Conservation (phyloP, 2,329 filamentous ascomycete species). For the Myriosclerotinia curreyana region DNA sequence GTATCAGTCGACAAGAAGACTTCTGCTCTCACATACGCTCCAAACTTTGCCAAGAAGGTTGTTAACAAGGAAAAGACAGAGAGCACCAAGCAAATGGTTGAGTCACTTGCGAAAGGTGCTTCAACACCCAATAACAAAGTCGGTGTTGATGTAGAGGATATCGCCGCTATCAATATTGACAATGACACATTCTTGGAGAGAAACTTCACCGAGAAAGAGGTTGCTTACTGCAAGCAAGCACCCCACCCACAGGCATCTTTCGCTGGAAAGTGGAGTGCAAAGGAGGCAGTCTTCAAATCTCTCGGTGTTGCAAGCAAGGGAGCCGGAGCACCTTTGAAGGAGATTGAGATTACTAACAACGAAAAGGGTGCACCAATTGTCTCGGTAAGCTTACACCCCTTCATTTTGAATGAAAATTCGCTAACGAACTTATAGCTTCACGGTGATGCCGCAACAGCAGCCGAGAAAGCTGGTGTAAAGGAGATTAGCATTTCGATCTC, state of each 20-base stretch:
- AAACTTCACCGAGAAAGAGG: conserved; percentile 86
- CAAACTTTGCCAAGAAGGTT: conserved; percentile 59
- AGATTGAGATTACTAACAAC: conserved; percentile 87
- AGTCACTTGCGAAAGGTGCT: conserved; percentile 66
- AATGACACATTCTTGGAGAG: conserved; percentile 93
- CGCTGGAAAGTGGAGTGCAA: conserved; percentile 92
- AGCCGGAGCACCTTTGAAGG: conserved; percentile 83
- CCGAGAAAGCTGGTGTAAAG: conserved; percentile 84
- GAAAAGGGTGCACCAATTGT: conserved; percentile 81
- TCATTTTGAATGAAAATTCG: background rate
- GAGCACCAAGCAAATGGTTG: conserved; percentile 64
- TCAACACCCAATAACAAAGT: conserved; percentile 70
- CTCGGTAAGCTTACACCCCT: conserved; percentile 58
- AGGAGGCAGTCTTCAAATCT: conserved; percentile 98
- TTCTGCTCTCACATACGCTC: conserved; percentile 69
- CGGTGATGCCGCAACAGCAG: conserved; percentile 77
- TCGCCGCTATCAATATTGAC: conserved; percentile 82
- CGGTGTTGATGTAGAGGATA: conserved; percentile 90
- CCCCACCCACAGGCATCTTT: conserved; percentile 84
- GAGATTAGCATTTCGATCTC: conserved; percentile 91
- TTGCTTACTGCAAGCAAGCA: conserved; percentile 79
- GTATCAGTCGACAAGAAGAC: conserved; percentile 85
- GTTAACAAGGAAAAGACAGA: conserved; percentile 58
- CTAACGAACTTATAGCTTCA: conserved; percentile 60
- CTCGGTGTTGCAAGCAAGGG: conserved; percentile 83